A percentile compares a stretch with the other conserved stretches of the same genome.
phyloP scores from a whole-genome alignment of 208 protist genomes.

The Leptomonas pyrrhocoris region DNA sequence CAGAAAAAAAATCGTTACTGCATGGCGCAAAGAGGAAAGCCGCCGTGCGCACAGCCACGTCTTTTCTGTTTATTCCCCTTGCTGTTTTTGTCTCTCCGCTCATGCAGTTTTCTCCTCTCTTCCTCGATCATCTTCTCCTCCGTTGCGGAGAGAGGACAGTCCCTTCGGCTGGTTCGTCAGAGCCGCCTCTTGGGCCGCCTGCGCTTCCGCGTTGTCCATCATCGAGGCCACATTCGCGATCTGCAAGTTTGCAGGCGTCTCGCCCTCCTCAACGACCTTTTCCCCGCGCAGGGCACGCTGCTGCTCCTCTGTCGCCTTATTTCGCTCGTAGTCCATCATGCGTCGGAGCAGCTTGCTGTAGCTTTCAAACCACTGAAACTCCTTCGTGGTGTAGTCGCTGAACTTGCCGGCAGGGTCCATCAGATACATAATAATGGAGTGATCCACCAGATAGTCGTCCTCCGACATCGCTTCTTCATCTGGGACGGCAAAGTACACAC shows the following conservation, averaged over 20 bases:
- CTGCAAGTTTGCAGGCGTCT: slow-evolving; percentile 48
- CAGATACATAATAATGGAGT: slow-evolving; percentile 95
- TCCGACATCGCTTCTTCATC: slow-evolving; percentile 75
- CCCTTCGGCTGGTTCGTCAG: slow-evolving; percentile 31
- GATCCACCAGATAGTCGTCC: slow-evolving; percentile 96
- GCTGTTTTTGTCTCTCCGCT: not conserved
- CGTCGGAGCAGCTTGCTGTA: slow-evolving; percentile 78
- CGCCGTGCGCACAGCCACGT: too few species aligned
- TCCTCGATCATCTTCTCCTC: not conserved
- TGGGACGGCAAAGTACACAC: slow-evolving; percentile 91
- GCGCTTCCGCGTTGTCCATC: slow-evolving; percentile 41
- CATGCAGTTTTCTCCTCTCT: not conserved
- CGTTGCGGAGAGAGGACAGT: slow-evolving; percentile 13
- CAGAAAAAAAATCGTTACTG: too few species aligned
- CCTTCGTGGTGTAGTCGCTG: slow-evolving; percentile 89
- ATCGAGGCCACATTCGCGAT: slow-evolving; percentile 67
- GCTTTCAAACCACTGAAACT: slow-evolving; percentile 87
- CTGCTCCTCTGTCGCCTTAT: slow-evolving; percentile 41
- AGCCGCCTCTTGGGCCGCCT: slow-evolving; percentile 32
- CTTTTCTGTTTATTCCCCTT: too few species aligned
- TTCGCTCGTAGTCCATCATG: slow-evolving; percentile 82
- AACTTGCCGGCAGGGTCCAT: slow-evolving; percentile 91
- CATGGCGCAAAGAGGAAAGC: too few species aligned
- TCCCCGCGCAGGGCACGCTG: slow-evolving; percentile 26
- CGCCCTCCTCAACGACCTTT: slow-evolving; percentile 24